Evolutionary conservation across 495 filamentous ascomycete genomes (phyloP).

Genomic region (Pyronema domesticum): DNA sequence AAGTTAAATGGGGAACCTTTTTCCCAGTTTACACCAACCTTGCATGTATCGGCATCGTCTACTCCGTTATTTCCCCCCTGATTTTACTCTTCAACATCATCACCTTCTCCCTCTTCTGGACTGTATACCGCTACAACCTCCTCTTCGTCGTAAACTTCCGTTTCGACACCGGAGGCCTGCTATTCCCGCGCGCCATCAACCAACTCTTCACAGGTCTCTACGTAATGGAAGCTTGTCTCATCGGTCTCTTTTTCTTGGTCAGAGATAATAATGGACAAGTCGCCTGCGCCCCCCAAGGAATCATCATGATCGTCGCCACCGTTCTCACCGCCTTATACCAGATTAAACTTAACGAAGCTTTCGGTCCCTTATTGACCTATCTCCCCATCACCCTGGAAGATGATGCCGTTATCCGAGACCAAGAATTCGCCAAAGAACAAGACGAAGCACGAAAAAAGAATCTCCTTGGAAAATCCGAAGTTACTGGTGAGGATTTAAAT

Average conservation of each 20-base stretch:
- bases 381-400: conserved; percentile 92
- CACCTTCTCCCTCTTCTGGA: conserved; percentile 88
- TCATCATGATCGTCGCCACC: conserved; percentile 68
- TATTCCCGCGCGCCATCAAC: conserved; percentile 87
- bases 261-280: conserved; percentile 39
- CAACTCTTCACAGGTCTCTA: conserved; percentile 92
- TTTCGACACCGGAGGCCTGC: conserved; percentile 79
- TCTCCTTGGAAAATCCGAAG: conserved; percentile 36
- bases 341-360: conserved; percentile 62
- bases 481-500: conserved; percentile 31
- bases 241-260: conserved; percentile 83
- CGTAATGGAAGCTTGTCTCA: conserved; percentile 78
- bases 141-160: conserved; percentile 86
- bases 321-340: conserved; percentile 66
- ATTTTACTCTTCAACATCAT: conserved; percentile 88
- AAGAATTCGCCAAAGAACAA: conserved; percentile 69
- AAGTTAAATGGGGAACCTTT: conserved; percentile 78
- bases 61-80: conserved; percentile 74
- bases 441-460: conserved; percentile 36
- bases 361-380: conserved; percentile 71
- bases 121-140: conserved; percentile 90
- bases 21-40: conserved; percentile 94
- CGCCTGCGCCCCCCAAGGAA: conserved; percentile 62
- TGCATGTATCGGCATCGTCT: conserved; percentile 84
- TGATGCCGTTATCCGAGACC: conserved; percentile 72